phyloP scores from a whole-genome alignment of 371 early-diverging fungal species.

The Sporodiniella umbellata region DNA sequence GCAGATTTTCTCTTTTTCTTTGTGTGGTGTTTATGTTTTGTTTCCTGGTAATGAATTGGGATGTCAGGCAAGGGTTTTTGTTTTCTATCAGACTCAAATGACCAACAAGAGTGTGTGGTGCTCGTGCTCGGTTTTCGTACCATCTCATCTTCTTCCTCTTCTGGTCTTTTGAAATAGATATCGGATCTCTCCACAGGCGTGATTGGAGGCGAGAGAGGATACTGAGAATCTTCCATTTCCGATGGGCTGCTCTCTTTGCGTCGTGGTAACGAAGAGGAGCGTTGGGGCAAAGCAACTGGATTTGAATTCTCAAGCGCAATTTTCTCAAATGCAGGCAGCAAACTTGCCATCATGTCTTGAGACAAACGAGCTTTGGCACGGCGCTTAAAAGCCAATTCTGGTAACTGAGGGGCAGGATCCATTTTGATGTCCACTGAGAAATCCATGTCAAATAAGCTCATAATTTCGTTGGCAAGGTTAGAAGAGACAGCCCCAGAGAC shows the following conservation, averaged over 20 bases:
- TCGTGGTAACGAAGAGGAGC: conserved; percentile 26
- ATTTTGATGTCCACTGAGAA: conserved; percentile 44
- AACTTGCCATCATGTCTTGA: conserved; percentile 16
- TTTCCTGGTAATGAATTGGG: conserved; percentile 3
- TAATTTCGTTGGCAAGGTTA: conserved; percentile 43
- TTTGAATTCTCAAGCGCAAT: conserved; percentile 21
- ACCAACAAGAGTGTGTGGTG: conserved; percentile 31
- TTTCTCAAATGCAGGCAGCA: conserved; percentile 25
- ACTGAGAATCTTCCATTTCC: conserved; percentile 1
- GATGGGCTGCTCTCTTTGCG: no score
- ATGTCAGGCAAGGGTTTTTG: conserved; percentile 26
- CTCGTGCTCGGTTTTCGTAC: conserved; percentile 29
- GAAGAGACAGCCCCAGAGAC: conserved; percentile 29
- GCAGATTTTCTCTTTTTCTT: conserved; percentile 34
- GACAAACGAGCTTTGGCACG: conserved; percentile 13
- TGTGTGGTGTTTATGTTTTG: background rate
- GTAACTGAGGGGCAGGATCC: conserved; percentile 38
- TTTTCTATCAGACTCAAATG: conserved; percentile 10
- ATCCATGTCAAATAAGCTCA: conserved; percentile 53
- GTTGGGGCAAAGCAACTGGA: conserved; percentile 23
- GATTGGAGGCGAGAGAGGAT: conserved; percentile 6
- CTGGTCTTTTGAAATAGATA: conserved; percentile 5
- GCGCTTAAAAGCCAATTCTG: conserved; percentile 29
- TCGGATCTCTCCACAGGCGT: conserved; percentile 12
- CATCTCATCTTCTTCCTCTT: background rate